Evolutionary conservation across 2,329 filamentous ascomycete species (phyloP), one percentile per base, ranked within the genome.

Genomic region (Neofusicoccum parvum): DNA sequence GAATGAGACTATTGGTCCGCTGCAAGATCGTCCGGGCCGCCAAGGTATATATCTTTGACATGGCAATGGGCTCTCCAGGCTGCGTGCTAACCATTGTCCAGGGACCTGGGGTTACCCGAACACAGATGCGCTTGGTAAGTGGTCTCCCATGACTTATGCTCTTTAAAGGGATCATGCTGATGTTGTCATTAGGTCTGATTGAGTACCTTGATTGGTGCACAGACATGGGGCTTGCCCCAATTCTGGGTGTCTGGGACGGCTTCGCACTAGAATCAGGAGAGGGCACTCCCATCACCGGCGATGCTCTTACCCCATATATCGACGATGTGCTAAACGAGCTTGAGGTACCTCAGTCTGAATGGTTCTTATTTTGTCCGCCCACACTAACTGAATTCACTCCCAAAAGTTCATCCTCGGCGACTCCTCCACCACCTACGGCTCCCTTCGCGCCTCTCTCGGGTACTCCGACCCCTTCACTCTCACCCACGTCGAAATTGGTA

Each of bases 401-500:
- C 23, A 23, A 23, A 23, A 23, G 72, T 90, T 89, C 73, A 80
- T 89, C 39, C 80, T 82, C 11, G 87, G 88, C 2, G 77, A 83
- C 43, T 73, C 76, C 1, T 77, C 80, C 51, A 86, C 85, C 1
- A 81, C 80, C 27, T 89, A 85, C 79, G 88, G 88, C 14, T 80
- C 82, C 3, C 75, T 82, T 6, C 86, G 88, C 17, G 87, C 86
- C 6, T 76, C 82, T 49, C 80, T 88, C 2, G 88, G 88, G 3
- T 85, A 89, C 69, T 82, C 86, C 0, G 80, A 87, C 66, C 88
- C 88, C 0, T 90, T 86, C 77, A 78, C 73, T 36, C 80, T 91
- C 56, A 79, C 83, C 11, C 88, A 85, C 69, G 85, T 90, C 64
- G 88, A 90, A 75, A 77, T 90, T 49, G 88, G 89, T 66, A 90